phyloP scores from a whole-genome alignment of 306 rosid genomes.

The Clitoria ternatea region DNA sequence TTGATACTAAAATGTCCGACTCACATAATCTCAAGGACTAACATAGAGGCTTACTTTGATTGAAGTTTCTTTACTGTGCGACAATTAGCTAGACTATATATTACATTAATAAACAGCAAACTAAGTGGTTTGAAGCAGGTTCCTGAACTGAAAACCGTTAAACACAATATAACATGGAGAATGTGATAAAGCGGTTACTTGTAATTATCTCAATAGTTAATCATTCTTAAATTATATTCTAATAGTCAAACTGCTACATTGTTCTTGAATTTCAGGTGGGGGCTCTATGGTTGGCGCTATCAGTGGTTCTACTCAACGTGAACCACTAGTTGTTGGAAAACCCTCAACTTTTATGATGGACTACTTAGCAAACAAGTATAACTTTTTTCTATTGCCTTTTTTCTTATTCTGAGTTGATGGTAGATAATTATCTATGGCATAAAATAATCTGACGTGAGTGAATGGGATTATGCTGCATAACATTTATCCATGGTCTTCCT shows the following conservation, averaged over 20 bases:
- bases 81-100: not conserved
- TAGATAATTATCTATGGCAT: not conserved
- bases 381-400: conserved; percentile 19
- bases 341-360: conserved; percentile 99
- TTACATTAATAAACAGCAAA: not conserved
- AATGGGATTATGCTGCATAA: not conserved
- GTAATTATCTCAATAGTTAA: not conserved
- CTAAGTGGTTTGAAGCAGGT: not conserved
- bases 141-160: not conserved
- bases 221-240: not conserved
- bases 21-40: too few relatives aligned
- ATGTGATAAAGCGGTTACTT: not conserved
- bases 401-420: not conserved
- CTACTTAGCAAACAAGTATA: conserved; percentile 74
- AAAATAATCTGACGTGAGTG: not conserved
- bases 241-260: not conserved
- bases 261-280: conserved; percentile 64
- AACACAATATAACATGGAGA: not conserved
- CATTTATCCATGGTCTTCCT: not conserved
- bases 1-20: too few relatives aligned
- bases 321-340: conserved; percentile 92
- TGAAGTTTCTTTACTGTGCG: not conserved
- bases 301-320: conserved; percentile 86
- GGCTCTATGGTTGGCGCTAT: conserved; percentile 97
- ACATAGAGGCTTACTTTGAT: too few relatives aligned